These are phyloP conservation scores for Orbilia brochopaga DNA, from an alignment of 2,329 filamentous ascomycete species.

Conservation along the genomic window DNA sequence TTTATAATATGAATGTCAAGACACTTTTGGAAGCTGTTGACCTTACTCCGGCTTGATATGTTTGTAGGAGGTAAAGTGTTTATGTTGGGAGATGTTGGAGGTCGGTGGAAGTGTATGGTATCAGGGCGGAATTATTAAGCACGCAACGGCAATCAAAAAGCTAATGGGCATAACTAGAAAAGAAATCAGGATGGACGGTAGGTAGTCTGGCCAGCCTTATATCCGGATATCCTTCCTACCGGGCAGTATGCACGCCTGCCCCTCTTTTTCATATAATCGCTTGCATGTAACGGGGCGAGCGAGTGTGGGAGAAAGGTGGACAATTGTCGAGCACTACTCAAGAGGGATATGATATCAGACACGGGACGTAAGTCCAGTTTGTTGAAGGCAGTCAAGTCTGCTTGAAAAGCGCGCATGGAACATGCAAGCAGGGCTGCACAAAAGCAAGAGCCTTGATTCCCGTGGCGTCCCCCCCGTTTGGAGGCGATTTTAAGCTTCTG, in stretches of 20 bases:
- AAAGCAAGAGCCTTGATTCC: slow-evolving; percentile 20
- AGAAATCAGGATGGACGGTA: slow-evolving; percentile 7
- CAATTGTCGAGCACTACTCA: slow-evolving; percentile 16
- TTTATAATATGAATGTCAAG: no score
- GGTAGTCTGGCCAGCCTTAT: slow-evolving; percentile 30
- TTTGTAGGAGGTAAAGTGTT: not conserved
- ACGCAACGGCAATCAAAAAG: not conserved
- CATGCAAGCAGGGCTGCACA: slow-evolving; percentile 18
- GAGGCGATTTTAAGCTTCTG: slow-evolving; percentile 50
- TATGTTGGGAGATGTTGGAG: not conserved
- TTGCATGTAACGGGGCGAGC: not conserved
- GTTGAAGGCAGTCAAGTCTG: not conserved
- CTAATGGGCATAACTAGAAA: not conserved
- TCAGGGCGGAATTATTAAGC: not conserved
- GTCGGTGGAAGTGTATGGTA: not conserved
- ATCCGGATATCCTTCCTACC: slow-evolving; percentile 2
- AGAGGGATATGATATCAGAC: slow-evolving; percentile 52
- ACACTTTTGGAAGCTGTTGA: no score
- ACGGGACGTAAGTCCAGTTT: slow-evolving; percentile 30
- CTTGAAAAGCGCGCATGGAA: not conserved
- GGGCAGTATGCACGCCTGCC: slow-evolving; percentile 2
- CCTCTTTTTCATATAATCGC: slow-evolving; percentile 7
- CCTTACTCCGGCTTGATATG: no score
- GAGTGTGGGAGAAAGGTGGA: slow-evolving; percentile 9
- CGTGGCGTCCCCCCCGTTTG: slow-evolving; percentile 10